phyloP scores from a whole-genome alignment of 2,329 filamentous ascomycete species.

The Calonectria montana region DNA sequence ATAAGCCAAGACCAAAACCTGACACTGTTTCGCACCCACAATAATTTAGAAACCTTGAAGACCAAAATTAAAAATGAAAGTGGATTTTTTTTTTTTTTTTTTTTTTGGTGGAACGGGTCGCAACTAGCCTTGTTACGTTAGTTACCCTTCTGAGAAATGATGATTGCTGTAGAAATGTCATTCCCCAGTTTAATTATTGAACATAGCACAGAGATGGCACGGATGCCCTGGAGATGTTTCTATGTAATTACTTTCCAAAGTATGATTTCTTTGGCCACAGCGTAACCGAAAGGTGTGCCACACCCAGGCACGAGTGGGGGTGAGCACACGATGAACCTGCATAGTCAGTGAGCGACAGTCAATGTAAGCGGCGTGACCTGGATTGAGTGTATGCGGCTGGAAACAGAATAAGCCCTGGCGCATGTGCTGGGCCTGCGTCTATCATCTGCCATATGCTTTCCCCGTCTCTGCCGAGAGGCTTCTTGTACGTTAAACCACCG shows the following conservation, averaged over 20 bases:
- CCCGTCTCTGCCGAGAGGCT: not conserved
- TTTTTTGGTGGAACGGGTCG: not conserved
- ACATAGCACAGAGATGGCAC: not conserved
- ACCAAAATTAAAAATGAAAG: not conserved
- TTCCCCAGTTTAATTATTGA: not conserved
- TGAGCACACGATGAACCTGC: not conserved
- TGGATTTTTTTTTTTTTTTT: not conserved
- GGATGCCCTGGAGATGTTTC: not conserved
- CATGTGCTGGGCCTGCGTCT: conserved; percentile 1
- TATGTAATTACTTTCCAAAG: not conserved
- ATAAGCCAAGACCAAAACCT: not conserved
- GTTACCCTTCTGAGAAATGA: not conserved
- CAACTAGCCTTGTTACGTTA: not conserved
- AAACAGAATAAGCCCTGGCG: conserved; percentile 3
- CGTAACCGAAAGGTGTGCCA: not conserved
- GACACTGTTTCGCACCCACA: not conserved
- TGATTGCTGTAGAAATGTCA: not conserved
- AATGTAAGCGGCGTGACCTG: conserved; percentile 6
- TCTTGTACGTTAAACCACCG: not conserved
- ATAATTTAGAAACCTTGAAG: not conserved
- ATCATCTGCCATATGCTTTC: not conserved
- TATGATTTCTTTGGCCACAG: not conserved
- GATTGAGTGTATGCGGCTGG: not conserved
- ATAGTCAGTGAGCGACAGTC: not conserved
- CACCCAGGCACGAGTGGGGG: not conserved